Base-by-base conservation (phyloP, 2,329 filamentous ascomycete species). In the Alternaria sp. region DNA sequence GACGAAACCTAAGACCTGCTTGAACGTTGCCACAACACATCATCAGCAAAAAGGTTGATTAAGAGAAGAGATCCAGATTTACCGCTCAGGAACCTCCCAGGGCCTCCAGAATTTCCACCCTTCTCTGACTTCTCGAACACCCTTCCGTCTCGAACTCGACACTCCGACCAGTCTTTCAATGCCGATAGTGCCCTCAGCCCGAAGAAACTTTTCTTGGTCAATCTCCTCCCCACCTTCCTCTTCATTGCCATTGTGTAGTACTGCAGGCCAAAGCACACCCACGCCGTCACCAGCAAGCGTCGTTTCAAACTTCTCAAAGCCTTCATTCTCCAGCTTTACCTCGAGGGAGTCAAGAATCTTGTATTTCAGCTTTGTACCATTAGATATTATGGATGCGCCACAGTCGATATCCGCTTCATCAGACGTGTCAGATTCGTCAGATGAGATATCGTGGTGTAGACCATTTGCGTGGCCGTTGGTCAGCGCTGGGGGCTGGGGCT, bases 271-370 rank as follows among this genome's bases (percentile, higher is more conserved):
- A 5, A 99, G 85, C 2, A 99, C 93, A 38, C 95, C 95, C 1
- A 99, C 92, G 12, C 95, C 95, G 72, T 97, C 92, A 40, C 94
- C 94, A 4, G 94, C 95, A 0, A 99, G 86, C 0, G 92, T 97
- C 0, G 93, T 95, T 78, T 94, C 88, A 73, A 97, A 98, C 70
- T 90, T 91, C 70, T 88, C 85, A 76, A 95, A 99, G 2, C 92
- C 92, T 67, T 84, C 82, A 10, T 74, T 75, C 38, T 81, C 76
- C 4, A 85, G 86, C 63, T 88, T 87, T 40, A 82, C 75, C 67
- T 94, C 88, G 16, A 98, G 75, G 10, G 84, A 81, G 25, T 82
- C 79, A 28, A 96, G 80, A 18, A 78, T 78, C 52, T 72, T 72
- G 70, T 75, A 74, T 60, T 75, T 78, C 28, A 74, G 69, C 54